A percentile compares a stretch with the other conserved stretches of the same genome.
These are phyloP conservation scores for Saccharomycopsis sp. DNA, from an alignment of 805 yeast species.

Conservation along the genomic window DNA sequence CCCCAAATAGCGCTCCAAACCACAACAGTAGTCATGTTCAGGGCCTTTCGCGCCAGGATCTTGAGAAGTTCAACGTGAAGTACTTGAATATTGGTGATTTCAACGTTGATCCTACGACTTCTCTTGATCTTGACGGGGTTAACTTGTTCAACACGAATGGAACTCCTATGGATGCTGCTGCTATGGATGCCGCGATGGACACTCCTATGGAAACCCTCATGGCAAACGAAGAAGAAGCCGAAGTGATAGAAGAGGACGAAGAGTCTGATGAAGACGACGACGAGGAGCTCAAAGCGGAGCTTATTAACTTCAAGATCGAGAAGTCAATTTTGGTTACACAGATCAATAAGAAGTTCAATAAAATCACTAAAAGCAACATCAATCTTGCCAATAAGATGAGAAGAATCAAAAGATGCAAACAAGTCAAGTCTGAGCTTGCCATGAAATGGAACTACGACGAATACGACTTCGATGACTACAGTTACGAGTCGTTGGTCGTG, in stretches of 20 bases:
- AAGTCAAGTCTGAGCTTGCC: slow-evolving; percentile 25
- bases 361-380: slow-evolving; percentile 16
- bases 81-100: slow-evolving; percentile 6
- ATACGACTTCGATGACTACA: slow-evolving; percentile 26
- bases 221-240: background rate
- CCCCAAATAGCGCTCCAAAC: background rate
- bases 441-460: slow-evolving; percentile 40
- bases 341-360: slow-evolving; percentile 19
- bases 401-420: slow-evolving; percentile 26
- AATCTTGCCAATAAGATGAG: slow-evolving; percentile 21
- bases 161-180: too few species aligned
- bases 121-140: too few species aligned
- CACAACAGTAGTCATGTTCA: background rate
- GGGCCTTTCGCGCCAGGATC: slow-evolving; percentile 5
- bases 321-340: slow-evolving; percentile 9
- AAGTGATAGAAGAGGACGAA: background rate
- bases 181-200: too few species aligned
- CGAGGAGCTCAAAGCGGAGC: background rate
- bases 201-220: too few species aligned
- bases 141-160: too few species aligned
- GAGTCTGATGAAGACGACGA: background rate
- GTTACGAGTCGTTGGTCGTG: slow-evolving; percentile 7
- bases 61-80: slow-evolving; percentile 8
- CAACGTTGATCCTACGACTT: background rate
- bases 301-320: slow-evolving; percentile 3